Evolutionary conservation across 2,329 filamentous ascomycete genomes (phyloP), one percentile per base, ranked within the genome.

Genomic region (Diplodia mutila): DNA sequence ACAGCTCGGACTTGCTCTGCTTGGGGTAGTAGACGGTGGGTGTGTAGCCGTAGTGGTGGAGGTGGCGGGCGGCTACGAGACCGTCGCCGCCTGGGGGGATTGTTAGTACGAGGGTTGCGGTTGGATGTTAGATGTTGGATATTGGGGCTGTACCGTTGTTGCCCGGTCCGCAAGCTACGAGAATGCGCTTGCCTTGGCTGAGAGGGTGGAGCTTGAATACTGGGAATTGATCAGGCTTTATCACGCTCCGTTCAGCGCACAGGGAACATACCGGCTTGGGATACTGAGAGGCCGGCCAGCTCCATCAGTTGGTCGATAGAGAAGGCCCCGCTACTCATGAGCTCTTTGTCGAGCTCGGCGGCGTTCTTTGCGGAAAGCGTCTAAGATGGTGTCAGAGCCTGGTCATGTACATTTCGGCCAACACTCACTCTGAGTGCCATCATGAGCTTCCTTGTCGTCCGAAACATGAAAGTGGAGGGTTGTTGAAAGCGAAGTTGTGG

Each of bases 251-350:
- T 21, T 2, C 4, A 9, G 12, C 2, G 23, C 0, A 18, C 29
- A 46, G 48, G 37, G 25, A 42, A 76, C 83, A 68, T 76, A 94
- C 93, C 89, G 61, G 91, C 93, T 84, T 98, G 93, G 14, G 94
- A 94, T 29, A 98, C 93, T 0, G 93, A 94, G 0, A 99, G 85
- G 0, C 95, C 95, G 52, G 95, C 95, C 8, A 99, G 83, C 77
- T 98, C 95, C 95, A 99, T 98, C 59, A 99, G 84, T 80, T 99
- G 95, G 76, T 98, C 95, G 66, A 99, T 87, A 12, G 93, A 97
- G 81, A 97, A 99, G 9, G 91, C 93, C 48, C 88, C 87, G 0
- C 89, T 88, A 76, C 88, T 91, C 94, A 99, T 98, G 70, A 99
- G 89, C 77, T 99, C 94, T 79, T 92, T 90, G 77, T 99, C 95